A percentile compares a stretch with the other conserved stretches of the same genome.
These are phyloP conservation scores for Malbranchea zuffiana DNA, from an alignment of 2,329 filamentous ascomycete species.

Conservation along the genomic window DNA sequence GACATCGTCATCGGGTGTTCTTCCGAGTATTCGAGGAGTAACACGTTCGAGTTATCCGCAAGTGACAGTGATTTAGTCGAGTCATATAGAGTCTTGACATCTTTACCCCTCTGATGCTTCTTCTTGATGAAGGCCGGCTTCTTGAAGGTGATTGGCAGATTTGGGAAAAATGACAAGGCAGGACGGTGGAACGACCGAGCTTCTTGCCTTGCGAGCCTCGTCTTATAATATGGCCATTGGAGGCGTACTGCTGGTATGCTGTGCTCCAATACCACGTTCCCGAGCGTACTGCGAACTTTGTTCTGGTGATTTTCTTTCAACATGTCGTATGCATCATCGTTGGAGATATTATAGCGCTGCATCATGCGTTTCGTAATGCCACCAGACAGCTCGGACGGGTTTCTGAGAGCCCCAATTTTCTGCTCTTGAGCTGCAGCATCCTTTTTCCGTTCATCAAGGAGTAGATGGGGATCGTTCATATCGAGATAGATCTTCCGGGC, in stretches of 20 bases:
- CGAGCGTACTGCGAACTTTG: constrained; percentile 86
- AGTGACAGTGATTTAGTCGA: constrained; percentile 73
- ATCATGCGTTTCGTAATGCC: constrained; percentile 62
- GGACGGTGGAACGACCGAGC: constrained; percentile 78
- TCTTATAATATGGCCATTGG: constrained; percentile 92
- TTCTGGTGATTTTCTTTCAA: constrained; percentile 95
- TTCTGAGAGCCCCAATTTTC: constrained; percentile 27
- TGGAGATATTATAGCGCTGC: constrained; percentile 87
- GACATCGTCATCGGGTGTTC: constrained; percentile 84
- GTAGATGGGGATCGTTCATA: constrained; percentile 74
- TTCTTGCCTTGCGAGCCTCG: constrained; percentile 61
- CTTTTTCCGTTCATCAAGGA: constrained; percentile 66
- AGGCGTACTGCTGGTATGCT: constrained; percentile 82
- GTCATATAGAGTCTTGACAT: constrained; percentile 65
- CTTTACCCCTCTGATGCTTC: constrained; percentile 70
- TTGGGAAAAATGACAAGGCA: constrained; percentile 58
- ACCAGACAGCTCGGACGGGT: constrained; percentile 52
- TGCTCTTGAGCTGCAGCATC: constrained; percentile 49
- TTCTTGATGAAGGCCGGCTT: constrained; percentile 64
- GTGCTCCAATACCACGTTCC: constrained; percentile 87
- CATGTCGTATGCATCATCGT: constrained; percentile 89
- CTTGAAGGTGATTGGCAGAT: constrained; percentile 60
- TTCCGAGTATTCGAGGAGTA: constrained; percentile 92
- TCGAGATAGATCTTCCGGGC: constrained; percentile 74
- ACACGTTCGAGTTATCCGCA: constrained; percentile 75